A percentile compares a stretch with the other conserved stretches of the same genome.
These are phyloP conservation scores for Puccinia triticina DNA, from an alignment of 1,284 basidiomycete species.

Conservation along the genomic window DNA sequence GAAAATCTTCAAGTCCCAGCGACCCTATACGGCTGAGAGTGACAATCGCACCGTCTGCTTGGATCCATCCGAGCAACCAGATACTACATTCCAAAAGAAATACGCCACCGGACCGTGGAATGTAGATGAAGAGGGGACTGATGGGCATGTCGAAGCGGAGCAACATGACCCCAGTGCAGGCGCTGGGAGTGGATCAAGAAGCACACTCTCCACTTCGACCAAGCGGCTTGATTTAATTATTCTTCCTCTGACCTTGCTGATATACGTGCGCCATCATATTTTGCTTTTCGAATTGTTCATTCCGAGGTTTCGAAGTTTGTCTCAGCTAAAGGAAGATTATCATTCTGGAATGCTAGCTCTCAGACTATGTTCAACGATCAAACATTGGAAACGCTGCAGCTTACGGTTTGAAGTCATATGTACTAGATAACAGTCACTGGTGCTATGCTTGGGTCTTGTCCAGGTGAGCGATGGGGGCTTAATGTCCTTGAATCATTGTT, in stretches of 20 bases:
- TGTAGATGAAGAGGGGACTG: constrained; percentile 2
- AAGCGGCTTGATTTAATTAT: constrained; percentile 24
- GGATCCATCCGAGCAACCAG: constrained; percentile 7
- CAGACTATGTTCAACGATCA: constrained; percentile 34
- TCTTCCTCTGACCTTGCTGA: constrained; percentile 22
- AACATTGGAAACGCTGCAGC: constrained; percentile 41
- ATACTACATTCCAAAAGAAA: constrained; percentile 22
- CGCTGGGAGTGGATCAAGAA: neutral
- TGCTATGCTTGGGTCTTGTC: constrained; percentile 28
- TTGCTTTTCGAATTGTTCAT: neutral
- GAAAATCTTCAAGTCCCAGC: neutral
- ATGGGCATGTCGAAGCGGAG: neutral
- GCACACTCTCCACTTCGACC: neutral
- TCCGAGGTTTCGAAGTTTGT: neutral
- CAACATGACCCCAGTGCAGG: neutral
- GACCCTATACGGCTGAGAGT: constrained; percentile 36
- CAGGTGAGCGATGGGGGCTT: neutral
- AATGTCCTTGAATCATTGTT: too few species aligned
- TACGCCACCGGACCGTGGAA: neutral
- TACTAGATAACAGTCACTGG: neutral
- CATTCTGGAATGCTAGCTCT: constrained; percentile 22
- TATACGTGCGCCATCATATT: constrained; percentile 31
- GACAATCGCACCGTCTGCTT: constrained; percentile 29
- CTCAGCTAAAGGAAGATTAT: neutral
- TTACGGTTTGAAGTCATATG: constrained; percentile 18